Percentiles rank a stretch among this genome's conserved stretches.
Conservation (phyloP, 1,139 yeast species). For the Pichia sp. region DNA sequence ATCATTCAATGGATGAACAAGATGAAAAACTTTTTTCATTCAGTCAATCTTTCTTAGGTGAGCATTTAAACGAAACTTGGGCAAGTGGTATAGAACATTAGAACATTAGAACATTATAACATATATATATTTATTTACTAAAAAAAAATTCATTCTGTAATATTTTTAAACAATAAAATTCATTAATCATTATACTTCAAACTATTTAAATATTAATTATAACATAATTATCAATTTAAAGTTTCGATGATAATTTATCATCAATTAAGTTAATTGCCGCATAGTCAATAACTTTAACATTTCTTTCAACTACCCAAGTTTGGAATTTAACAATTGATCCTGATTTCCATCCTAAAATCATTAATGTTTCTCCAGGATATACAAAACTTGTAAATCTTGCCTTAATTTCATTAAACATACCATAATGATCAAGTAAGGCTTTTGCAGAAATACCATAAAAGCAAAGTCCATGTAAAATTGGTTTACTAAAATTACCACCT, state of each 20-base stretch:
- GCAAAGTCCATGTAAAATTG: constrained; percentile 91
- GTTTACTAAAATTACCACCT: constrained; percentile 79
- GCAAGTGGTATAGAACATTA: constrained; percentile 51
- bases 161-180: neutral
- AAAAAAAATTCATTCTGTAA: too few species aligned
- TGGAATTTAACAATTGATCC: constrained; percentile 69
- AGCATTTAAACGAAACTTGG: constrained; percentile 66
- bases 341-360: constrained; percentile 77
- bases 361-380: constrained; percentile 92
- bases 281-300: constrained; percentile 71
- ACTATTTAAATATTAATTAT: too few species aligned
- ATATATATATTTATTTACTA: too few species aligned
- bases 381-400: constrained; percentile 89
- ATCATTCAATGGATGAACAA: constrained; percentile 30
- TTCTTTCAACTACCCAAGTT: constrained; percentile 75
- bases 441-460: constrained; percentile 80
- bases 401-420: constrained; percentile 78
- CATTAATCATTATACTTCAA: neutral
- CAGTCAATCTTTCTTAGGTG: constrained; percentile 45
- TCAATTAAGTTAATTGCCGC: constrained; percentile 64
- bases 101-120: too few species aligned
- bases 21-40: constrained; percentile 41
- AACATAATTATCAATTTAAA: constrained; percentile 13
- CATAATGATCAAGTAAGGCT: constrained; percentile 70
- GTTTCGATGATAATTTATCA: constrained; percentile 26